Evolutionary conservation across 2,329 filamentous ascomycete genomes (phyloP), one percentile per base, ranked within the genome.

Genomic region (Ophiostoma novo-ulmi): DNA sequence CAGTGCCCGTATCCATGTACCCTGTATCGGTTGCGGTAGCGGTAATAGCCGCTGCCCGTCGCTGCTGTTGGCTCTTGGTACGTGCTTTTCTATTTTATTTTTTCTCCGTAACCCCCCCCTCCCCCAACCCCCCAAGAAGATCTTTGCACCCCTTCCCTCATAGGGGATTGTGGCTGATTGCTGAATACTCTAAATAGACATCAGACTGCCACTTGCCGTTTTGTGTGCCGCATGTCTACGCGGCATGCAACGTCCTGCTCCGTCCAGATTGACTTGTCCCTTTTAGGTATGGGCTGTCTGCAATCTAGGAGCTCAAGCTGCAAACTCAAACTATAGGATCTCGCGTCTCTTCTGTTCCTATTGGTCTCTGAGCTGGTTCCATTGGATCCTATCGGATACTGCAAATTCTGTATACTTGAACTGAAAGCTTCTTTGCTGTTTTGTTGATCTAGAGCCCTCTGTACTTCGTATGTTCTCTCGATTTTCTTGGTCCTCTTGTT

Each of bases 1-100:
- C 52, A 58, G 52, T 58, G 52, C 52, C 52, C 52, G 26, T 58
- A 58, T 58, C 52, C 52, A 22, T 58, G 52, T 26, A 58, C 52
- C 52, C 52, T 58, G 52, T 58, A 58, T 58, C n/a, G 44, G 38
- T 39, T 48, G 44, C 44, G 44, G 44, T 48, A 48, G 44, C 52
- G 52, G 52, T 58, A 58, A 10, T 22, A 58, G 13, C 52, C 52
- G 52, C 11, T 26, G 22, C 52, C 52, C 52, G 22, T 48, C 17
- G 44, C 44, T 48, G 44, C 7, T 48, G 44, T 48, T 48, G 52
- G n/a, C 52, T 58, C n/a, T 58, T 58, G 52, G 52, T 58, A 26
- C 52, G 52, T 58, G 52, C 52, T 58, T 58, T 44, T 44, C 7
- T 58, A 10, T 31, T 31, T 31, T 31, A 3, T 31, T 31, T 31